Evolutionary conservation across 148 eudicot species (phyloP).

Genomic region (Silene uniflora): DNA sequence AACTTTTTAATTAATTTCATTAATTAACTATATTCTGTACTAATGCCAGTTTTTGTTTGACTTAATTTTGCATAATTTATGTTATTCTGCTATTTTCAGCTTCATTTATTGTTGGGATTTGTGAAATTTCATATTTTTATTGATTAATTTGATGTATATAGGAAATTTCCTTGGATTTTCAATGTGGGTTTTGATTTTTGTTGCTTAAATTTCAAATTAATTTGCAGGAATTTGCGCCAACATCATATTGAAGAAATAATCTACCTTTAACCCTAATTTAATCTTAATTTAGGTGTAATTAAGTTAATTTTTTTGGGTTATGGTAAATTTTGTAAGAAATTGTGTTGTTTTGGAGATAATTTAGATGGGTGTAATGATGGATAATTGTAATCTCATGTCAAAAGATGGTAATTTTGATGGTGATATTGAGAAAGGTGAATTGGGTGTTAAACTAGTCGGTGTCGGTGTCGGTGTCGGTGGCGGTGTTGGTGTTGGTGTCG

Average conservation of each 20-base stretch:
- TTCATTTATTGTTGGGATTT: slow-evolving; percentile 18
- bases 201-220: neutral
- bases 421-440: slow-evolving; percentile 61
- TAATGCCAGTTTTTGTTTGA: neutral
- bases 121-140: slow-evolving; percentile 12
- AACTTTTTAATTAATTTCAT: neutral
- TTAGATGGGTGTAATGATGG: slow-evolving; percentile 35
- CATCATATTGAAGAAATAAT: slow-evolving; percentile 4
- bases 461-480: neutral
- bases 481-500: no score
- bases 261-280: slow-evolving; percentile 6
- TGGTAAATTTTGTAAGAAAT: neutral
- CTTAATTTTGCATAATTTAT: neutral
- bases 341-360: slow-evolving; percentile 10
- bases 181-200: neutral
- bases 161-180: slow-evolving; percentile 15
- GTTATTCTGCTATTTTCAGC: neutral
- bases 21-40: neutral
- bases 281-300: neutral
- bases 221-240: slow-evolving; percentile 26
- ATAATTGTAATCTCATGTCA: slow-evolving; percentile 31
- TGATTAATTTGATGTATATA: neutral
- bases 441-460: slow-evolving; percentile 20
- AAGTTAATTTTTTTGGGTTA: neutral
- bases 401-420: slow-evolving; percentile 29